These are phyloP conservation scores for Hypoxylon cercidicola DNA, from an alignment of 495 filamentous ascomycete species.

Conservation along the genomic window DNA sequence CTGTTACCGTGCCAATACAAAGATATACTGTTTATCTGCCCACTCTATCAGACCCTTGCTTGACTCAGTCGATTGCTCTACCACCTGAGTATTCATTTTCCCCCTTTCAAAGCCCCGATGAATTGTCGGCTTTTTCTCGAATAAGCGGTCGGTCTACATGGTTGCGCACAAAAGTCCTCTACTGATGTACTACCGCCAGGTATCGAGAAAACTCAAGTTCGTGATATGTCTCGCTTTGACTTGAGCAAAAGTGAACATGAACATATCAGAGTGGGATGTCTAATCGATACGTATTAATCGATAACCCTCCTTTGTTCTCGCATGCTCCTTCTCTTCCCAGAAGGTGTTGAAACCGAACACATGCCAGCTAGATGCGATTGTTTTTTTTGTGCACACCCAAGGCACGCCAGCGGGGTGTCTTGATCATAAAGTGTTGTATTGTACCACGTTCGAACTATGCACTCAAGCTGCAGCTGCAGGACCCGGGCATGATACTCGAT, in stretches of 20 bases:
- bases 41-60: constrained; percentile 15
- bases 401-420: constrained; percentile 1
- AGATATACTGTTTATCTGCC: neutral
- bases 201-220: neutral
- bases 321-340: constrained; percentile 24
- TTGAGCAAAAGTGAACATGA: constrained; percentile 2
- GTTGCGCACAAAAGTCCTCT: constrained; percentile 9
- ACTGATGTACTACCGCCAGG: neutral
- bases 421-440: neutral
- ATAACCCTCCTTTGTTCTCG: constrained; percentile 23
- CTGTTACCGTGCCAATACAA: constrained; percentile 1
- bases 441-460: constrained; percentile 11
- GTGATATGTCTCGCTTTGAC: neutral
- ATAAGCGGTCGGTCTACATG: constrained; percentile 24
- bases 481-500: constrained; percentile 8
- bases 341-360: constrained; percentile 7
- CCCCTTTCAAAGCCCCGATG: constrained; percentile 16
- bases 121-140: constrained; percentile 18
- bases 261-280: constrained; percentile 8
- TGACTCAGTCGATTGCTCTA: constrained; percentile 14
- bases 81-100: neutral
- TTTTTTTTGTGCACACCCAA: neutral
- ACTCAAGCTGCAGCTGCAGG: constrained; percentile 14
- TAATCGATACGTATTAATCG: constrained; percentile 15
- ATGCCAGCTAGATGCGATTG: too few relatives aligned